These are phyloP conservation scores for Wickerhamiella alocasiicola DNA, from an alignment of 805 yeast genomes.

Conservation along the genomic window DNA sequence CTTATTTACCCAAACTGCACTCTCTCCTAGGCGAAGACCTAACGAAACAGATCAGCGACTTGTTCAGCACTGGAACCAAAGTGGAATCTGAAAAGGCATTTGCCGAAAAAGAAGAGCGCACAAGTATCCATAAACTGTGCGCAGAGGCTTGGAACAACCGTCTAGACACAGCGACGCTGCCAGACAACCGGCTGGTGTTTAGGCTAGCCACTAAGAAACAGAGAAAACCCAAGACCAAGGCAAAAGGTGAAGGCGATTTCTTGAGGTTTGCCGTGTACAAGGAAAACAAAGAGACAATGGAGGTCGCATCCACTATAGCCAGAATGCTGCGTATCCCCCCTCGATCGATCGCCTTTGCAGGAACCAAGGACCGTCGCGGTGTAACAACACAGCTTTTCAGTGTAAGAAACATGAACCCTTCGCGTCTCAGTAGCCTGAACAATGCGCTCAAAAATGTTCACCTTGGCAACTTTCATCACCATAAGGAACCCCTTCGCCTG, in stretches of 20 bases:
- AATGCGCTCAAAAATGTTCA: constrained; percentile 62
- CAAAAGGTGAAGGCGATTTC: constrained; percentile 25
- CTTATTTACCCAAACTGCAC: constrained; percentile 36
- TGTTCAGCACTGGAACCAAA: constrained; percentile 42
- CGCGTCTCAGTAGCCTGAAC: constrained; percentile 65
- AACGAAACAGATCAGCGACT: constrained; percentile 40
- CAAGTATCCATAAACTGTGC: constrained; percentile 62
- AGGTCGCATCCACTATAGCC: constrained; percentile 64
- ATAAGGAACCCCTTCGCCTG: constrained; percentile 46
- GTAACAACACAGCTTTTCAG: constrained; percentile 78
- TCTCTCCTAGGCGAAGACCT: constrained; percentile 50
- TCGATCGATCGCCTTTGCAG: constrained; percentile 66
- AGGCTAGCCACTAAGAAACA: constrained; percentile 32
- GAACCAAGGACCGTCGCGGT: constrained; percentile 94
- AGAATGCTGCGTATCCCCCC: constrained; percentile 65
- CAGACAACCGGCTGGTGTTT: constrained; percentile 35
- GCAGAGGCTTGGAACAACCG: constrained; percentile 61
- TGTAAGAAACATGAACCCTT: constrained; percentile 45
- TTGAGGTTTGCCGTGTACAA: constrained; percentile 74
- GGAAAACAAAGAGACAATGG: constrained; percentile 96
- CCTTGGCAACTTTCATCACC: constrained; percentile 67
- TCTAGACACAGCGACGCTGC: constrained; percentile 67
- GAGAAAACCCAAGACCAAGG: constrained; percentile 6
- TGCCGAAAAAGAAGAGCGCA: constrained; percentile 60
- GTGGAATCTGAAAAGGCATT: constrained; percentile 47